Percentiles rank a stretch among this genome's conserved stretches.
Conservation (phyloP, 148 eudicot genomes). For the Rhododendron mucronatum region DNA sequence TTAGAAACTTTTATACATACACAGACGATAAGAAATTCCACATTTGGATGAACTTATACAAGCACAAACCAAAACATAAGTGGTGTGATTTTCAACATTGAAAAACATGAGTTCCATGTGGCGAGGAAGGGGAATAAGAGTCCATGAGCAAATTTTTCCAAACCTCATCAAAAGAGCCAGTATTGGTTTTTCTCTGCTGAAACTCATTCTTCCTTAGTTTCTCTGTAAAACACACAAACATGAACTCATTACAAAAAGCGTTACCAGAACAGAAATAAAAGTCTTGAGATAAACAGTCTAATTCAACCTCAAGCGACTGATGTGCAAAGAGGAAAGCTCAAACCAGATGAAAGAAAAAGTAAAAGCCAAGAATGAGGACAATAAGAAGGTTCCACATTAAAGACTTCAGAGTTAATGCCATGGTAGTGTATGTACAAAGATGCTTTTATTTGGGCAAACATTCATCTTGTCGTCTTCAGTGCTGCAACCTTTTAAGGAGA, state of each 20-base stretch:
- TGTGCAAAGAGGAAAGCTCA: conserved; percentile 3
- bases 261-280: background rate
- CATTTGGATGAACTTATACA: background rate
- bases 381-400: background rate
- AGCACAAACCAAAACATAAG: background rate
- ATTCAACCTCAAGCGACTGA: background rate
- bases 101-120: background rate
- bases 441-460: background rate
- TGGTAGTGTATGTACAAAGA: background rate
- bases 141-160: conserved; percentile 10
- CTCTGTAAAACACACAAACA: conserved; percentile 35
- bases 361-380: background rate
- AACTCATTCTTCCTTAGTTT: conserved; percentile 37
- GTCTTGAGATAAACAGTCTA: background rate
- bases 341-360: background rate
- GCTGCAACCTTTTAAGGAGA: background rate
- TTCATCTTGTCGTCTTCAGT: background rate
- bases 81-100: background rate
- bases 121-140: background rate
- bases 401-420: background rate
- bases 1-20: background rate
- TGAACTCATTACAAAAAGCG: background rate
- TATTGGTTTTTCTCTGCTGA: conserved; percentile 38
- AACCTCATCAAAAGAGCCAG: conserved; percentile 68
- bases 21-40: background rate